Evolutionary conservation across 768 basidiomycete species (phyloP).

Genomic region (Termitomyces sp.): DNA sequence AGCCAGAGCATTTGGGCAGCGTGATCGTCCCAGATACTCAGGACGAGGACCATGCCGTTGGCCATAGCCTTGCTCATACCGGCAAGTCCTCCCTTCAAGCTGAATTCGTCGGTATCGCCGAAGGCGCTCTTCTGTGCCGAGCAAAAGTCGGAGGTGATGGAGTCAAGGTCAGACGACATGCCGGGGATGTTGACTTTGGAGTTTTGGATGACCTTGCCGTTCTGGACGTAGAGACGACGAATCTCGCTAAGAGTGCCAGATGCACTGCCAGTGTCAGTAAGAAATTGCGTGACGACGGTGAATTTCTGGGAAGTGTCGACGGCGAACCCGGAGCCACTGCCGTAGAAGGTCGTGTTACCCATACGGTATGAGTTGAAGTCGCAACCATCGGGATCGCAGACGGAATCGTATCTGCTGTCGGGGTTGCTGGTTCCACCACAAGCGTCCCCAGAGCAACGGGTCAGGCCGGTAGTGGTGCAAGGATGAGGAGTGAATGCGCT

Average conservation of each 20-base stretch:
- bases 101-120: constrained; percentile 15
- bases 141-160: constrained; percentile 46
- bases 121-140: constrained; percentile 35
- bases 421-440: constrained; percentile 24
- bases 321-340: constrained; percentile 32
- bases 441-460: constrained; percentile 34
- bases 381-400: constrained; percentile 25
- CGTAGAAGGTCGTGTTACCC: constrained; percentile 43
- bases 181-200: constrained; percentile 40
- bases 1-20: constrained; percentile 24
- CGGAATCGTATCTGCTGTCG: constrained; percentile 29
- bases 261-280: constrained; percentile 39
- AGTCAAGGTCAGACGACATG: constrained; percentile 29
- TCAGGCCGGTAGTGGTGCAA: constrained; percentile 34
- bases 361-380: constrained; percentile 61
- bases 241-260: constrained; percentile 49
- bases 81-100: constrained; percentile 19
- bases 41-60: constrained; percentile 37
- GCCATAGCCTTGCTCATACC: constrained; percentile 29
- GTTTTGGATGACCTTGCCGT: constrained; percentile 41
- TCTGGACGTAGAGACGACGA: constrained; percentile 29
- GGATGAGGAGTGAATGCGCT: constrained; percentile 54
- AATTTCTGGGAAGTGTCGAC: constrained; percentile 46
- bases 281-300: constrained; percentile 58
- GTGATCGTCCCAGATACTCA: constrained; percentile 40